These are phyloP conservation scores for Sphaerostilbella broomeana DNA, from an alignment of 2,329 filamentous ascomycete species.

Conservation along the genomic window DNA sequence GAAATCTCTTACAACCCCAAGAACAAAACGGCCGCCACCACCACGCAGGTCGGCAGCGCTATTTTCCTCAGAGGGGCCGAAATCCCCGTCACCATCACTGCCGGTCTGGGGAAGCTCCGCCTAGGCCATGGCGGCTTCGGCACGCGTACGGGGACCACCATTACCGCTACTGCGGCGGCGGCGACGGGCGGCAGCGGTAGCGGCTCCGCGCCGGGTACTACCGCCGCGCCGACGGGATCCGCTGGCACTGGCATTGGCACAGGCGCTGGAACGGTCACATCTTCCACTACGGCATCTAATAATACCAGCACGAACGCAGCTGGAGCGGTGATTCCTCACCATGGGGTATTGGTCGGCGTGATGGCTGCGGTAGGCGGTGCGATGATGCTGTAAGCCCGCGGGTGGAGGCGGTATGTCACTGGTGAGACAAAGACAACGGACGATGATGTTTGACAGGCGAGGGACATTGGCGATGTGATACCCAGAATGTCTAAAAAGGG, in stretches of 20 bases:
- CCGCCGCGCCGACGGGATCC: conserved; percentile 9
- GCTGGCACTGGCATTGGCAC: conserved; percentile 12
- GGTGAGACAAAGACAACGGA: no score
- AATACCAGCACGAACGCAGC: conserved; percentile 24
- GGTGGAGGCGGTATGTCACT: no score
- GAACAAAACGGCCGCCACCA: neutral
- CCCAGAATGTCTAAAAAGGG: no score
- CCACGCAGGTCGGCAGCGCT: conserved; percentile 6
- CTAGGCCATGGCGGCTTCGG: conserved; percentile 10
- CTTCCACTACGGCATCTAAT: conserved; percentile 14
- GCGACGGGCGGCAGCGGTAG: no score
- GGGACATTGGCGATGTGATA: no score
- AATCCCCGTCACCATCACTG: conserved; percentile 31
- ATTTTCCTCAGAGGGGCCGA: conserved; percentile 18
- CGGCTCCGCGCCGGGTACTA: no score
- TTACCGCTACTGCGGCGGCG: conserved; percentile 13
- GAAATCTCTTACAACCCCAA: neutral
- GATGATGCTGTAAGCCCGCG: conserved; percentile 31
- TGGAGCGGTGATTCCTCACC: conserved; percentile 27
- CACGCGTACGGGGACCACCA: conserved; percentile 11
- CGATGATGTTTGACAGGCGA: no score
- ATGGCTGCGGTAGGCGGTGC: conserved; percentile 29
- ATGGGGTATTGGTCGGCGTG: conserved; percentile 30
- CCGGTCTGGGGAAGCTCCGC: conserved; percentile 31
- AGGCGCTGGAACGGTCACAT: conserved; percentile 9